Evolutionary conservation across 1,284 basidiomycete species (phyloP), one percentile per base, ranked within the genome.

Genomic region (Peniophora sp.): DNA sequence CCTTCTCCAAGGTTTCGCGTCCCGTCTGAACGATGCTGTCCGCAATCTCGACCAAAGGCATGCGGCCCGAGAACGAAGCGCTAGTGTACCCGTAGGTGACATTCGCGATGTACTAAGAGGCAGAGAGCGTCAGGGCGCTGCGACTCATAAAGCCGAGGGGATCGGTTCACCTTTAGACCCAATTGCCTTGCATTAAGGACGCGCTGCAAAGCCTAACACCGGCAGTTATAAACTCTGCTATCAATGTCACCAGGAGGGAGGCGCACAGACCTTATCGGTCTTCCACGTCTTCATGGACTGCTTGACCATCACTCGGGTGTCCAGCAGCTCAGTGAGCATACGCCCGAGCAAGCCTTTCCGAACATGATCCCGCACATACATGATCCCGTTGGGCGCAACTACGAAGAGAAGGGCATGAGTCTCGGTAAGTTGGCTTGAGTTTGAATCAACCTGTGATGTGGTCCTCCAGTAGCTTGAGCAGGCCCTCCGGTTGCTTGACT

Each of bases 241-340:
- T 41, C 22, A 14, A 23, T 14, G 22, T 44, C 17, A 45, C 22
- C 17, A 51, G 16, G n/a, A 8, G 38, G 27, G 27, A n/a, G 27
- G n/a, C 16, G 3, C 17, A 50, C 59, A 51, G 45, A 86, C 92
- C 70, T 89, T 92, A 64, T 96, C 85, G 27, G 75, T 71, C 53
- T 81, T 83, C 9, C 78, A 76, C 11, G 77, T 73, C 65, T 97
- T 97, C 92, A 97, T 96, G 1, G 90, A 89, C 56, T 89, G 83
- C 64, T 97, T 98, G 38, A 98, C 87, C 95, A 99, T 98, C 6
- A 97, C 90, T 48, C 97, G 77, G n/a, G 96, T 97, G 51, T 97
- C 92, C 53, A 99, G 71, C 3, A 99, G 75, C 68, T 99, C 96
- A 16, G 78, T 81, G 55, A 99, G 74, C 96, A 99, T 98, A 58